A percentile compares a stretch with the other conserved stretches of the same genome.
Evolutionary conservation across 2,329 filamentous ascomycete species (phyloP).

Genomic region (Cryphonectria carpinicola): DNA sequence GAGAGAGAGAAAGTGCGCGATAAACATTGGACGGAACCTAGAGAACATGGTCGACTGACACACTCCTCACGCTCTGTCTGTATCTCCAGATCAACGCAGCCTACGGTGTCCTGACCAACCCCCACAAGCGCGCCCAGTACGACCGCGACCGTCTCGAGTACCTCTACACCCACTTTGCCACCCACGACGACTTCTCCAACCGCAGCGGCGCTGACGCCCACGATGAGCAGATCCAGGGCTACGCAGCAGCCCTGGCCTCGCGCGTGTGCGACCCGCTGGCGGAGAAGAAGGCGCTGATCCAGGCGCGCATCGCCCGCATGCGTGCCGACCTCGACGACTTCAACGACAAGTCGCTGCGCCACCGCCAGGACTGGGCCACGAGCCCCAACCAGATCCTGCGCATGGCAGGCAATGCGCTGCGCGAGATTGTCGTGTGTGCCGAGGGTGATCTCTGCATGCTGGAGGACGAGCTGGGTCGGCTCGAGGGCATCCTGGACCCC

Average conservation of each 20-base stretch:
- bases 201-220: neutral
- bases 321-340: constrained; percentile 25
- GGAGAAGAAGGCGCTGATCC: constrained; percentile 19
- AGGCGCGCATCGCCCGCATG: constrained; percentile 9
- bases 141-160: constrained; percentile 28
- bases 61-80: too few relatives aligned
- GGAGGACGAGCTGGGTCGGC: constrained; percentile 25
- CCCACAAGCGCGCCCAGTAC: constrained; percentile 26
- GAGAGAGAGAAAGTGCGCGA: too few relatives aligned
- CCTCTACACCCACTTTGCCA: constrained; percentile 21
- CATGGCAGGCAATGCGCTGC: constrained; percentile 25
- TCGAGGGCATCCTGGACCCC: constrained; percentile 23
- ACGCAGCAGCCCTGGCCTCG: constrained; percentile 18
- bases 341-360: constrained; percentile 15
- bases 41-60: neutral
- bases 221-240: constrained; percentile 26
- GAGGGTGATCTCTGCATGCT: constrained; percentile 24
- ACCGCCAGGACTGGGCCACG: constrained; percentile 26
- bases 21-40: too few relatives aligned
- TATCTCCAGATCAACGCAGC: constrained; percentile 21
- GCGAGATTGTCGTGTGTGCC: constrained; percentile 21
- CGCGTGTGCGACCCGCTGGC: constrained; percentile 20
- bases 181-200: constrained; percentile 17
- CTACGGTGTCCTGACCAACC: constrained; percentile 20
- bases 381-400: constrained; percentile 23